Evolutionary conservation across 768 basidiomycete genomes (phyloP).

Genomic region (Dentipellis fragilis): DNA sequence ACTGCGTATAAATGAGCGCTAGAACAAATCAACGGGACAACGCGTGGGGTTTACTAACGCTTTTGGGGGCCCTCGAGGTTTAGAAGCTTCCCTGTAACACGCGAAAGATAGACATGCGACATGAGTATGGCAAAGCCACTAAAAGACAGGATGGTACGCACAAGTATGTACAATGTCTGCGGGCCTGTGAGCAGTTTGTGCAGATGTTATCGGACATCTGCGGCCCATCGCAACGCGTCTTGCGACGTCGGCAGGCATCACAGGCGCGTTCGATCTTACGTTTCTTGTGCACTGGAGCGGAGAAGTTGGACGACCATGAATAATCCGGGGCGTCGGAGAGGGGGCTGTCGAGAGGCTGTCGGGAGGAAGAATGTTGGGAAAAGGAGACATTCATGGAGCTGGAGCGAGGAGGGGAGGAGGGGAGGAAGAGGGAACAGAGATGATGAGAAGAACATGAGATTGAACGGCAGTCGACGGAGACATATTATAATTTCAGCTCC

Average conservation of each 20-base stretch:
- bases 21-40: background rate
- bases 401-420: background rate
- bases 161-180: constrained; percentile 26
- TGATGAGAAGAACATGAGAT: background rate
- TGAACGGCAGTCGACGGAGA: too few relatives aligned
- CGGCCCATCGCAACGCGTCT: constrained; percentile 25
- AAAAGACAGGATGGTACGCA: constrained; percentile 3
- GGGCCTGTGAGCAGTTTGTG: constrained; percentile 25
- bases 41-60: constrained; percentile 20
- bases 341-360: background rate
- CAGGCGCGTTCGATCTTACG: constrained; percentile 25
- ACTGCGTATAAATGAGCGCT: constrained; percentile 9
- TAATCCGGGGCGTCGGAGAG: constrained; percentile 4
- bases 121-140: background rate
- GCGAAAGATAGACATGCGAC: background rate
- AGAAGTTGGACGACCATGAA: constrained; percentile 3
- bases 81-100: constrained; percentile 23
- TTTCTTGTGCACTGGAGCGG: constrained; percentile 19
- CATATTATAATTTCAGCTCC: too few relatives aligned
- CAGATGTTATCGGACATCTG: constrained; percentile 25
- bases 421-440: background rate
- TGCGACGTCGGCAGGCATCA: constrained; percentile 24
- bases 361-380: constrained; percentile 4
- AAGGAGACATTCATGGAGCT: background rate
- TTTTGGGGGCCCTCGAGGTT: constrained; percentile 29